These are phyloP conservation scores for Albifimbria verrucaria DNA, from an alignment of 2,329 filamentous ascomycete species.

Conservation along the genomic window DNA sequence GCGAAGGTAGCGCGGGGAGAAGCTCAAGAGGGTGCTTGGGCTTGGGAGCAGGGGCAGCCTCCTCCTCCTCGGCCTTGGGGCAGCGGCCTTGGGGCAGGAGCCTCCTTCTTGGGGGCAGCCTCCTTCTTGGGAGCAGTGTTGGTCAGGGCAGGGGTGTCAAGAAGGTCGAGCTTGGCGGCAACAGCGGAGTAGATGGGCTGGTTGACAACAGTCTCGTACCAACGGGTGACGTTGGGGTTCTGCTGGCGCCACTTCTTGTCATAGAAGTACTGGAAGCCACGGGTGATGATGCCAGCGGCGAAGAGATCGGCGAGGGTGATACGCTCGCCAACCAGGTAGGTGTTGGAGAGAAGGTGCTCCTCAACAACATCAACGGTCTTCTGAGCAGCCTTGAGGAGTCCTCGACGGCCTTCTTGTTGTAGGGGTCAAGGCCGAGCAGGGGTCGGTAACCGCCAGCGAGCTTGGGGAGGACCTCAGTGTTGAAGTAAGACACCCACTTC, in stretches of 20 bases:
- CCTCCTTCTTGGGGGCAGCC: constrained; percentile 60
- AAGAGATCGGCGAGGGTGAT: constrained; percentile 96
- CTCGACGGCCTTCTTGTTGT: constrained; percentile 98
- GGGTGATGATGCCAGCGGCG: constrained; percentile 71
- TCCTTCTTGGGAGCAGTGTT: constrained; percentile 75
- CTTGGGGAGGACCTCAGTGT: constrained; percentile 73
- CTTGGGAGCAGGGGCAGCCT: constrained; percentile 67
- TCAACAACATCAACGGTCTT: constrained; percentile 74
- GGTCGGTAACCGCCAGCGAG: constrained; percentile 83
- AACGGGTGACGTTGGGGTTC: constrained; percentile 85
- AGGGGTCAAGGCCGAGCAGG: constrained; percentile 74
- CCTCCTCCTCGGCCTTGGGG: constrained; percentile 35
- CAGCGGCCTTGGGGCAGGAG: constrained; percentile 50
- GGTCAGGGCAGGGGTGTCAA: constrained; percentile 75
- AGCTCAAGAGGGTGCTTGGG: constrained; percentile 93
- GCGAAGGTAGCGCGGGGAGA: constrained; percentile 77
- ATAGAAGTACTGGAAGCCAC: constrained; percentile 92
- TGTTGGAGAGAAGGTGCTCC: constrained; percentile 86
- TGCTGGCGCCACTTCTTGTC: constrained; percentile 82
- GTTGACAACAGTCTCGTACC: constrained; percentile 93
- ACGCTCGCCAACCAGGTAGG: constrained; percentile 96
- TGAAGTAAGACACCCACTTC: constrained; percentile 97
- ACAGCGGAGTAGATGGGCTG: constrained; percentile 87
- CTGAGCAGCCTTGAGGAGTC: constrained; percentile 66
- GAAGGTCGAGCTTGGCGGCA: constrained; percentile 69